Conservation (phyloP, 2,329 filamentous ascomycete species). For the Colletotrichum destructivum region DNA sequence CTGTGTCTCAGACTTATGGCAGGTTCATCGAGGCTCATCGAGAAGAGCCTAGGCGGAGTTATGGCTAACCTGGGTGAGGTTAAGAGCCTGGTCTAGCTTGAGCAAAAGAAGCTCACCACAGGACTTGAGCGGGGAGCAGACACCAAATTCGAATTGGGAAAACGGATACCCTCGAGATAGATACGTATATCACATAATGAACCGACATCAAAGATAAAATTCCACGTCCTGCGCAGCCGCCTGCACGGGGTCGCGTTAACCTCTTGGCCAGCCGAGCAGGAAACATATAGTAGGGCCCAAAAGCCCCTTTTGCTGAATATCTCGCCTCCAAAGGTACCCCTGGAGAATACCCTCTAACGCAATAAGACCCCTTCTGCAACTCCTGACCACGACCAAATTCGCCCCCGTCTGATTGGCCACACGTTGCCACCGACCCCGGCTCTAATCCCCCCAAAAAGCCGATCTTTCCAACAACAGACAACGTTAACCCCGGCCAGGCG, state of each 20-base stretch:
- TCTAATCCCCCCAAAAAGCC: constrained; percentile 20
- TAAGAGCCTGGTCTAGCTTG: neutral
- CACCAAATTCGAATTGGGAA: neutral
- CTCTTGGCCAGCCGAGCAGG: neutral
- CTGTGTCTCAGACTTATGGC: neutral
- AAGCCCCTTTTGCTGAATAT: constrained; percentile 7
- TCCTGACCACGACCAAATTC: constrained; percentile 31
- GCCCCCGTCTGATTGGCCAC: constrained; percentile 33
- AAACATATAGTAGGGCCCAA: neutral
- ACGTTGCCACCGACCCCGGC: constrained; percentile 28
- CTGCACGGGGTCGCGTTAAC: neutral
- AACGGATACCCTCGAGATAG: constrained; percentile 22
- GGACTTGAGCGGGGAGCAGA: neutral
- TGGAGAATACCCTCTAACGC: neutral
- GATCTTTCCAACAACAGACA: constrained; percentile 25
- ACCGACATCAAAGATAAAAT: neutral
- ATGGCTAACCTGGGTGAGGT: neutral
- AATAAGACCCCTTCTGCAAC: constrained; percentile 17
- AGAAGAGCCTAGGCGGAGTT: neutral
- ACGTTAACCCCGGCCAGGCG: constrained; percentile 19
- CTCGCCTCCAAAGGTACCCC: neutral
- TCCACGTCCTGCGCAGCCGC: neutral
- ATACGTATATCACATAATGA: constrained; percentile 9
- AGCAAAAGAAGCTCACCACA: no score
- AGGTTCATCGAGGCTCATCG: neutral